Evolutionary conservation across 768 basidiomycete genomes (phyloP), one percentile per base, ranked within the genome.

Genomic region (Panellus pusillus): DNA sequence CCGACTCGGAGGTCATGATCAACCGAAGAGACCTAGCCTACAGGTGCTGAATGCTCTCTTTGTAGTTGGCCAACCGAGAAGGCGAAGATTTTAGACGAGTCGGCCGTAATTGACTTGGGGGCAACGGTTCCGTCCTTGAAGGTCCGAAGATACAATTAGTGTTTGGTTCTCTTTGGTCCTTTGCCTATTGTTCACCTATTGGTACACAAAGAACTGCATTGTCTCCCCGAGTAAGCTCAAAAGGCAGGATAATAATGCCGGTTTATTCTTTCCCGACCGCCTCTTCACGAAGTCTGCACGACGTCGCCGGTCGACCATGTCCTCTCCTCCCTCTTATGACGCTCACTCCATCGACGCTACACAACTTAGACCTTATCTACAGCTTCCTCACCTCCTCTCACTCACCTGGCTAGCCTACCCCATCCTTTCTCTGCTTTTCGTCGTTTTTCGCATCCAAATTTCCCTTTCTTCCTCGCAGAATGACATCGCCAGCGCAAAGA

Each of bases 381-480:
- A 84, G 60, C 86, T 94, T 32, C 78, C 84, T 27, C 86, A 95
- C 63, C 79, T 93, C 42, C 80, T 96, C 28, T 92, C 93, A 19
- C 81, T 96, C 12, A 80, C 90, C 66, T 91, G 93, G 87, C 87
- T 98, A 36, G 91, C 93, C 9, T 93, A 92, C 60, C 93, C 93
- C 29, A 85, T 97, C 27, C 73, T 96, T 38, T 95, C 93, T 20
- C 83, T 98, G 53, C 68, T 93, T 60, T 90, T 98, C 65, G 82
- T 95, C 68, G 87, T 87, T 31, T 92, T 93, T 65, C 82, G 91
- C 50, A 79, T 97, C 36, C 80, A 86, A 55, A 67, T 89, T 11
- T 91, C 93, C 20, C 79, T 88, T 6, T 76, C 76, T 18, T 79
- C 87, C 12, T 83, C 92, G 4, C 79, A 89, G 64, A 75, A 79